Evolutionary conservation across 2,329 filamentous ascomycete species (phyloP), one percentile per base, ranked within the genome.

Genomic region (Ophiostoma piceae): DNA sequence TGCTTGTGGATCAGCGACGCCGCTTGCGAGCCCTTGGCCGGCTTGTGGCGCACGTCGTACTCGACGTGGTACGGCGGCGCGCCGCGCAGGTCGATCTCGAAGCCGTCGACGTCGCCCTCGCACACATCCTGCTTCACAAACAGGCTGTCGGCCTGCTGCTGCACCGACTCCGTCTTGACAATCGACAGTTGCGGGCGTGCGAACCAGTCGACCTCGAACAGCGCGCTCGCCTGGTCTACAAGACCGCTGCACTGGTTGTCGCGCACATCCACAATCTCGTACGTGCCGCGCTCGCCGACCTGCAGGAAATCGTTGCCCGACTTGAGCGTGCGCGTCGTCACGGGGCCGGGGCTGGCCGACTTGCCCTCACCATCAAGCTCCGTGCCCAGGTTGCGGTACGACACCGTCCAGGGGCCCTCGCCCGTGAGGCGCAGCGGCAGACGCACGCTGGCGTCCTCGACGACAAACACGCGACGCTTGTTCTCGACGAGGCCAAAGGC

Each of bases 91-190:
- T 85, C 85, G 68, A 99, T 82, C 76, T 97, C 93, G 69, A 97
- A 88, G 3, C 89, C 88, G 78, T 97, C 94, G 76, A 97, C 91
- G 72, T 98, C 94, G 39, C 94, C 94, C 80, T 99, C 94, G 76
- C 95, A 99, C 39, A 99, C 90, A 72, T 94, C 89, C 60, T 88
- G 85, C 79, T 96, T 96, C 74, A 88, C 77, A 76, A 89, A 91
- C 43, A 84, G 83, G 37, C 83, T 82, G 9, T 81, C 82, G 37
- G n/a, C n/a, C 39, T 66, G 65, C 19, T 83, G 79, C 47, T 62
- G 22, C 19, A 92, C 83, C 66, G 88, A 85, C 3, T 87, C 83
- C n/a, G 86, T 87, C 71, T 90, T 85, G 6, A 88, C 82, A 65
- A 95, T 78, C 16, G 84, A 85, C 60, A 96, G 84, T 72, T 87